Conservation (phyloP, 73 alveolate species). For the Blepharisma japonicum region DNA sequence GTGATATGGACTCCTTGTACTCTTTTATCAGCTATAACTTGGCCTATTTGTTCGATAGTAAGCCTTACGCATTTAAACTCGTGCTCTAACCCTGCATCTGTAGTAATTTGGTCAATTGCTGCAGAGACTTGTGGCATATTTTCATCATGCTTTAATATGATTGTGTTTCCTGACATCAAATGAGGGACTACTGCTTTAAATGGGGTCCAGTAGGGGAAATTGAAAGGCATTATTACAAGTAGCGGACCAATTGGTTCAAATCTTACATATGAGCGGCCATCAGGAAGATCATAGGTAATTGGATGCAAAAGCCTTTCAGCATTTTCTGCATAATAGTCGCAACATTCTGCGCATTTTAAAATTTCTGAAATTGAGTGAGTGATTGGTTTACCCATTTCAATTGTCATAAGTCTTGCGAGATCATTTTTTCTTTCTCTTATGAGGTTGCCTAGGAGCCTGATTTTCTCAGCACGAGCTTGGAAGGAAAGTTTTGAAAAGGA, state of each 20-base stretch:
- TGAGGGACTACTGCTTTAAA: constrained; percentile 63
- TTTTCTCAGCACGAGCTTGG: constrained; percentile 43
- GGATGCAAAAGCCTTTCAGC: constrained; percentile 44
- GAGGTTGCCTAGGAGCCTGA: constrained; percentile 27
- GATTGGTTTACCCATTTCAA: constrained; percentile 84
- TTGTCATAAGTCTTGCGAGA: constrained; percentile 58
- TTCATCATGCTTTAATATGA: constrained; percentile 64
- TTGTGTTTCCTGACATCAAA: constrained; percentile 69
- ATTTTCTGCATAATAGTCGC: constrained; percentile 53
- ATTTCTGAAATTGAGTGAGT: constrained; percentile 63
- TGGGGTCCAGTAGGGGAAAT: constrained; percentile 81
- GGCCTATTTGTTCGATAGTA: constrained; percentile 46
- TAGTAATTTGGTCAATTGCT: constrained; percentile 52
- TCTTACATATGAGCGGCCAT: constrained; percentile 32
- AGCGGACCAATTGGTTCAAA: constrained; percentile 75
- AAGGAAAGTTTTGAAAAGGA: constrained; percentile 37
- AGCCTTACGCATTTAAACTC: constrained; percentile 52
- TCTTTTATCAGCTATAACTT: constrained; percentile 51
- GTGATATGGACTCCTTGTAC: constrained; percentile 73
- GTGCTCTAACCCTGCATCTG: constrained; percentile 55
- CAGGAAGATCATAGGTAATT: constrained; percentile 32
- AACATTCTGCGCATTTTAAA: constrained; percentile 46
- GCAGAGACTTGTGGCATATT: constrained; percentile 52
- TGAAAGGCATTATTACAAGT: constrained; percentile 68
- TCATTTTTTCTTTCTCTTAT: constrained; percentile 38